Evolutionary conservation across 1,139 yeast species (phyloP).

Genomic region (Williopsis jadinii): DNA sequence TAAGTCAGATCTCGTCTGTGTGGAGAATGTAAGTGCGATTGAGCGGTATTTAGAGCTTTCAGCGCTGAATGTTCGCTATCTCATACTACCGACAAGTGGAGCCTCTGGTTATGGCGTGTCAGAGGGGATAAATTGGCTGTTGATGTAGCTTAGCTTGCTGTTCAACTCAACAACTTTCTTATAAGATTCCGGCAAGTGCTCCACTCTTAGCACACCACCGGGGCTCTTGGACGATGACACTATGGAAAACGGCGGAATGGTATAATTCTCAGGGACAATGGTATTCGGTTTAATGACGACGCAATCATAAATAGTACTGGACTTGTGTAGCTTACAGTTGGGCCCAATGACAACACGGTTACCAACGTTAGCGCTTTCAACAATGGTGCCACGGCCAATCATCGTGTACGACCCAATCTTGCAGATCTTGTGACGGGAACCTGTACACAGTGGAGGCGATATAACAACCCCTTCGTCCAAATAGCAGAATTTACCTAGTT

Average conservation of each 20-base stretch:
- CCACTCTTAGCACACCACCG: slow-evolving; percentile 22
- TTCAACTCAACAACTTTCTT: slow-evolving; percentile 36
- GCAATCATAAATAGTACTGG: slow-evolving; percentile 55
- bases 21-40: slow-evolving; percentile 6
- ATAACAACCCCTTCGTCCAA: slow-evolving; percentile 29
- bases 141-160: slow-evolving; percentile 28
- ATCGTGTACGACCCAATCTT: slow-evolving; percentile 54
- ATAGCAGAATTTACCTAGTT: slow-evolving; percentile 45
- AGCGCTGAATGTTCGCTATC: slow-evolving; percentile 8
- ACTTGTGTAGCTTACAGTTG: slow-evolving; percentile 33
- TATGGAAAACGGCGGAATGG: slow-evolving; percentile 54
- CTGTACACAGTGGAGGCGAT: slow-evolving; percentile 27
- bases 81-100: slow-evolving; percentile 16
- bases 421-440: slow-evolving; percentile 24
- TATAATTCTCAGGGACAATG: slow-evolving; percentile 45
- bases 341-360: slow-evolving; percentile 47
- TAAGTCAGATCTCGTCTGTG: slow-evolving; percentile 13
- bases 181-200: slow-evolving; percentile 33
- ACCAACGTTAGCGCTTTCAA: slow-evolving; percentile 49
- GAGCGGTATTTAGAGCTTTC: slow-evolving; percentile 8
- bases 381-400: slow-evolving; percentile 36
- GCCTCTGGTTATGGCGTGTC: slow-evolving; percentile 16
- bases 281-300: slow-evolving; percentile 45
- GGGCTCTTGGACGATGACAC: slow-evolving; percentile 29
- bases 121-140: slow-evolving; percentile 22